phyloP scores from a whole-genome alignment of 164 flowering plant genomes.

The Amborella trichopoda region DNA sequence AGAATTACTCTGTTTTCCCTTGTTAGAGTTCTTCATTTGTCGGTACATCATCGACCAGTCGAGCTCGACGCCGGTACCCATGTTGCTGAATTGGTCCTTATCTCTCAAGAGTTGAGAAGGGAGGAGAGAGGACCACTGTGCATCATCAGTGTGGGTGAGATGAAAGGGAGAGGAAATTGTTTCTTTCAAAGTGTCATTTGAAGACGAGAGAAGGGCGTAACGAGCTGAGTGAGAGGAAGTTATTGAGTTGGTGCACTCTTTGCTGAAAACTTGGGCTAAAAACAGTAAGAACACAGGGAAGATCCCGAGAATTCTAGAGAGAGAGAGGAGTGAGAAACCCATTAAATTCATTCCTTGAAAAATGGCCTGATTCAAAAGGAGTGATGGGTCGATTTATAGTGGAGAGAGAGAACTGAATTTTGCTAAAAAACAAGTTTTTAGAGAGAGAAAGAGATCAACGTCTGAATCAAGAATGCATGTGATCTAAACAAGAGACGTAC shows the following conservation, averaged over 20 bases:
- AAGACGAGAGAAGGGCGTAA: constrained; percentile 34
- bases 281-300: too few species aligned
- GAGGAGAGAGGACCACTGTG: constrained; percentile 51
- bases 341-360: too few species aligned
- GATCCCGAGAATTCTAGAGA: too few species aligned
- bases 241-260: constrained; percentile 66
- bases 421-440: too few species aligned
- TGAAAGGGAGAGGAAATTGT: constrained; percentile 51
- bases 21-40: constrained; percentile 31
- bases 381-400: too few species aligned
- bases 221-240: constrained; percentile 55
- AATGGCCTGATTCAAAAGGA: too few species aligned
- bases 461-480: too few species aligned
- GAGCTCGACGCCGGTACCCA: too few species aligned
- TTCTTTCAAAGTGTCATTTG: constrained; percentile 48
- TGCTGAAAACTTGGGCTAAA: constrained; percentile 15
- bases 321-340: too few species aligned
- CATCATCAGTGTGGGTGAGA: constrained; percentile 64
- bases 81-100: background rate
- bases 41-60: constrained; percentile 54
- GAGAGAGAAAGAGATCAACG: too few species aligned
- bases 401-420: too few species aligned
- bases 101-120: constrained; percentile 50
- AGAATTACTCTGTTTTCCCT: constrained; percentile 13
- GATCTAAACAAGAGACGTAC: too few species aligned